Base-by-base conservation (phyloP, 805 yeast species). In the Yarrowia phangngaensis region DNA sequence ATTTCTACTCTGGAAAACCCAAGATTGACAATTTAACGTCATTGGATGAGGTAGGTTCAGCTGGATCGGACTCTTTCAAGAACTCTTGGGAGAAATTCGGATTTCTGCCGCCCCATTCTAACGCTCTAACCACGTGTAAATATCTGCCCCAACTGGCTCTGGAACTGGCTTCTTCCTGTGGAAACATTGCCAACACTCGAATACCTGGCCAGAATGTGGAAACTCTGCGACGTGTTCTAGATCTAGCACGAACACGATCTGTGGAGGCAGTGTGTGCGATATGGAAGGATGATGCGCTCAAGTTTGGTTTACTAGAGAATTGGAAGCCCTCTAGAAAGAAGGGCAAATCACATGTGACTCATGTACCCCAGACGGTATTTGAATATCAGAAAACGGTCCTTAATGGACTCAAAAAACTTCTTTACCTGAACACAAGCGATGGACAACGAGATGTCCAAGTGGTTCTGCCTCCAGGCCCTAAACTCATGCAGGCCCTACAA, bases 71-170 rank as follows among this genome's bases (percentile, higher is more conserved):
- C 4, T 12, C 16, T 19, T 38, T 38, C 32, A 17, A 38, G 22
- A 32, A 38, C n/a, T 22, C 45, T 3, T 38, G 45, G 45, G 35
- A 55, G 6, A 63, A 64, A 26, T 76, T 68, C 60, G 80, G 81
- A 1, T 80, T 79, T 56, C 59, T 81, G 16, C 89, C 90, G 3
- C 80, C 82, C 1, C 69, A 70, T 48, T 70, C 87, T 1, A 84
- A 82, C 58, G 74, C 82, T 7, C 65, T 84, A 17, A 71, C 84
- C 35, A 70, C 82, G 2, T 61, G 79, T 26, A 70, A 74, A 54
- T 79, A 75, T 56, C 60, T 77, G 28, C 71, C 79, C 0, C 63
- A 64, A 20, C 64, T 80, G 12, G 67, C 74, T 19, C 68, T 67
- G 3, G 66, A 70, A 2, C 62, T 81, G 8, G 62, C 69, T 22